Evolutionary conservation across 768 basidiomycete species (phyloP).

Genomic region (Trametes maxima): DNA sequence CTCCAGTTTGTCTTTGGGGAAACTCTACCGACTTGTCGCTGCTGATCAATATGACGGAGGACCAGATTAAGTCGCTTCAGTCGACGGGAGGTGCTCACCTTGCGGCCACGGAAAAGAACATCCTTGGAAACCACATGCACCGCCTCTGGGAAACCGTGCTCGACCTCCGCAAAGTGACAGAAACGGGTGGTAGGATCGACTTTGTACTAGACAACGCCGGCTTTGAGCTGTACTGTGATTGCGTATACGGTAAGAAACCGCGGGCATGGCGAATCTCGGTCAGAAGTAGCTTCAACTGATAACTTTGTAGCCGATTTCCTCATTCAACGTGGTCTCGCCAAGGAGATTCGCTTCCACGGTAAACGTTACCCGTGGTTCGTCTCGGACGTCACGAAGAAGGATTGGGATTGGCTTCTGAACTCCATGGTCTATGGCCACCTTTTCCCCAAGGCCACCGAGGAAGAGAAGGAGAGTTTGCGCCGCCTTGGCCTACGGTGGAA

Average conservation of each 20-base stretch:
- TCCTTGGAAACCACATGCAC: conserved; percentile 81
- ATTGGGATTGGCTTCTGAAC: conserved; percentile 93
- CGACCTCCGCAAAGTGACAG: conserved; percentile 41
- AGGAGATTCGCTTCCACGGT: conserved; percentile 88
- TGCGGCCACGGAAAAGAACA: conserved; percentile 95
- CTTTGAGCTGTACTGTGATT: conserved; percentile 85
- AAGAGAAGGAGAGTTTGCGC: conserved; percentile 78
- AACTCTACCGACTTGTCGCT: conserved; percentile 96
- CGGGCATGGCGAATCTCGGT: not conserved
- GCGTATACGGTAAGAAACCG: conserved; percentile 68
- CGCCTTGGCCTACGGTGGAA: conserved; percentile 89
- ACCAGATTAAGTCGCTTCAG: conserved; percentile 95
- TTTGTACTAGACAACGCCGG: conserved; percentile 90
- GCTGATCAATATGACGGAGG: conserved; percentile 96
- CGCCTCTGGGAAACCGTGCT: conserved; percentile 76
- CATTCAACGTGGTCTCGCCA: conserved; percentile 85
- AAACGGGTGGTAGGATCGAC: conserved; percentile 41
- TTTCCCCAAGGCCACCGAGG: conserved; percentile 81
- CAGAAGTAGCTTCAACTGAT: not conserved
- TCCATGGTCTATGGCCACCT: conserved; percentile 90
- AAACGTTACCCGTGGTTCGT: conserved; percentile 97
- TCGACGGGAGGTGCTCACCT: conserved; percentile 95
- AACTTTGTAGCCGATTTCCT: conserved; percentile 81
- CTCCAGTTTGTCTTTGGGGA: conserved; percentile 91
- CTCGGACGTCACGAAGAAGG: conserved; percentile 89